Percentiles rank a stretch among this genome's conserved stretches.
phyloP scores from a whole-genome alignment of 2,329 filamentous ascomycete species.

The Exophiala oligosperma region DNA sequence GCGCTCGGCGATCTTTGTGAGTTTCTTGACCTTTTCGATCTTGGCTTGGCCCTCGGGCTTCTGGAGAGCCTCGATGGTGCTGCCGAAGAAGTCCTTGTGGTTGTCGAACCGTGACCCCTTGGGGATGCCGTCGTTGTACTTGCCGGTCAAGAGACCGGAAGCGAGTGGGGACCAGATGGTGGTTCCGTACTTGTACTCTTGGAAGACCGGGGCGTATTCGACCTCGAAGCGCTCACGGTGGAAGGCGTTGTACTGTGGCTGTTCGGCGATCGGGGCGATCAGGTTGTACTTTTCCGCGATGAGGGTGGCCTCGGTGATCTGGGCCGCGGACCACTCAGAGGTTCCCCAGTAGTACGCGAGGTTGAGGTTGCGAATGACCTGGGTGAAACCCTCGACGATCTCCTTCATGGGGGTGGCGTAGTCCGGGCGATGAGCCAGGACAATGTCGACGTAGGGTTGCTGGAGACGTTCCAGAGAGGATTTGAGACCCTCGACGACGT shows the following conservation, averaged over 20 bases:
- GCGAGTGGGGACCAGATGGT: conserved; percentile 65
- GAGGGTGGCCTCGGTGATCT: conserved; percentile 60
- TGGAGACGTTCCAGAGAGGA: conserved; percentile 61
- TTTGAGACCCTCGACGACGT: conserved; percentile 66
- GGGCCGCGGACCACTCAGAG: conserved; percentile 65
- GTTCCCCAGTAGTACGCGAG: conserved; percentile 69
- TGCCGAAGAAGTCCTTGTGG: conserved; percentile 54
- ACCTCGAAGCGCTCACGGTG: conserved; percentile 62
- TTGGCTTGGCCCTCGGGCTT: conserved; percentile 40
- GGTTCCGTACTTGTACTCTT: conserved; percentile 60
- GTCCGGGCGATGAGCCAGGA: conserved; percentile 66
- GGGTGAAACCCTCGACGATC: conserved; percentile 69
- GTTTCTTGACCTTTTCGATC: conserved; percentile 56
- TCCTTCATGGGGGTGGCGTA: conserved; percentile 69
- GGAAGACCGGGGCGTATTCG: conserved; percentile 62
- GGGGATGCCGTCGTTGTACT: conserved; percentile 66
- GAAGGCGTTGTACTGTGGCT: conserved; percentile 67
- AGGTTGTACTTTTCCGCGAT: conserved; percentile 58
- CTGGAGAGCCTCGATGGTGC: conserved; percentile 46
- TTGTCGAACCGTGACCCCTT: conserved; percentile 58
- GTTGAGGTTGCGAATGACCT: conserved; percentile 67
- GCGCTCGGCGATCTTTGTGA: conserved; percentile 58
- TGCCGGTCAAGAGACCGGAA: conserved; percentile 63
- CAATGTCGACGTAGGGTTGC: conserved; percentile 67
- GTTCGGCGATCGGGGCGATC: conserved; percentile 65